Percentiles rank a stretch among this genome's conserved stretches.
Conservation (phyloP, 2,329 filamentous ascomycete species). For the Rutstroemia sp. region DNA sequence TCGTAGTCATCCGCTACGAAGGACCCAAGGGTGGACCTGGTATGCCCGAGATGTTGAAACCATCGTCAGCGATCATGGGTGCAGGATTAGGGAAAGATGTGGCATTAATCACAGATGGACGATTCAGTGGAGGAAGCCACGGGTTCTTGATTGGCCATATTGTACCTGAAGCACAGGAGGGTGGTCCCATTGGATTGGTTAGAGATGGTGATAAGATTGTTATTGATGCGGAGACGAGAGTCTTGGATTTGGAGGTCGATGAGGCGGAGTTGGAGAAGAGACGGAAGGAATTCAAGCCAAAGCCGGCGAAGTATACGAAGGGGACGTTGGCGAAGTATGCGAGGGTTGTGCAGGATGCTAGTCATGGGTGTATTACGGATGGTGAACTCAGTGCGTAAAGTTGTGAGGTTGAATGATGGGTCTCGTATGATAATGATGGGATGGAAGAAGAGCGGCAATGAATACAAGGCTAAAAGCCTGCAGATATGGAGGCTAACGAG, state of each 20-base stretch:
- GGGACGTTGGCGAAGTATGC: slow-evolving; percentile 54
- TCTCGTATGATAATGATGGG: too few species aligned
- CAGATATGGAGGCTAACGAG: too few species aligned
- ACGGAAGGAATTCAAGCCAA: slow-evolving; percentile 44
- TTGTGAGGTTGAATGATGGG: too few species aligned
- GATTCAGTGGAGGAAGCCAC: slow-evolving; percentile 52
- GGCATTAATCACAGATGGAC: slow-evolving; percentile 65
- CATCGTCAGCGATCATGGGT: slow-evolving; percentile 66
- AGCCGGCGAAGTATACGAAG: slow-evolving; percentile 48
- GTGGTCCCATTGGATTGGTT: slow-evolving; percentile 52
- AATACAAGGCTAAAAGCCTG: too few species aligned
- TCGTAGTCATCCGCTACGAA: slow-evolving; percentile 69
- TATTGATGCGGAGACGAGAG: slow-evolving; percentile 51
- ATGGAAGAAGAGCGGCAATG: too few species aligned
- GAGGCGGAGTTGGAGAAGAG: slow-evolving; percentile 35
- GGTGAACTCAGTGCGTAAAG: slow-evolving; percentile 17
- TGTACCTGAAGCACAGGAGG: slow-evolving; percentile 53
- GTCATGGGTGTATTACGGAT: slow-evolving; percentile 52
- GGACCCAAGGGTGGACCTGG: slow-evolving; percentile 67
- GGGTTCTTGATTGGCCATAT: slow-evolving; percentile 57
- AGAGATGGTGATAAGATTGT: slow-evolving; percentile 50
- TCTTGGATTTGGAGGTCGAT: slow-evolving; percentile 43
- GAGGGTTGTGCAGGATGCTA: slow-evolving; percentile 46
- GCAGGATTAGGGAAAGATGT: slow-evolving; percentile 62
- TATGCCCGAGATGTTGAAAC: slow-evolving; percentile 70